These are phyloP conservation scores for Plenodomus lindquistii DNA, from an alignment of 2,329 filamentous ascomycete species.

Conservation along the genomic window DNA sequence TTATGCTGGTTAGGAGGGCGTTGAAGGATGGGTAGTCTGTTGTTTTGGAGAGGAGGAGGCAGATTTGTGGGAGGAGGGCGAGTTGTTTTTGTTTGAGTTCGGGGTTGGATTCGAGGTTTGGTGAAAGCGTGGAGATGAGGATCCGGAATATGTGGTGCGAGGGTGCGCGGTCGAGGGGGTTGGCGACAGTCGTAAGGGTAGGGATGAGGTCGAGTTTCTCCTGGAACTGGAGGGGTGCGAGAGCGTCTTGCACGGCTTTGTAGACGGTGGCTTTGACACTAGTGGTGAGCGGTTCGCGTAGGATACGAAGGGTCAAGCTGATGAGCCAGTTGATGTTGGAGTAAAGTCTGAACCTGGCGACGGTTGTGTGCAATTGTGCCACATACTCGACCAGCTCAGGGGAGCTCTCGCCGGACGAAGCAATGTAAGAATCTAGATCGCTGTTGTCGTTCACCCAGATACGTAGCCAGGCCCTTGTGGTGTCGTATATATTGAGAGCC, in stretches of 20 bases:
- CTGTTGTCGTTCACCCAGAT: constrained; percentile 26
- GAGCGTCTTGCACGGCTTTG: constrained; percentile 19
- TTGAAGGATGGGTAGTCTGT: constrained; percentile 60
- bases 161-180: constrained; percentile 9
- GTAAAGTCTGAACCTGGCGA: constrained; percentile 32
- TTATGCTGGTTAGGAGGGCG: constrained; percentile 53
- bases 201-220: constrained; percentile 28
- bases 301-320: constrained; percentile 23
- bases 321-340: constrained; percentile 24
- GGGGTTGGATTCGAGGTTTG: constrained; percentile 22
- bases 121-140: constrained; percentile 35
- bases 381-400: constrained; percentile 19
- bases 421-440: constrained; percentile 23
- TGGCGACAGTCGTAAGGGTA: constrained; percentile 12
- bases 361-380: constrained; percentile 21
- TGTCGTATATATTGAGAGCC: constrained; percentile 18
- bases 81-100: constrained; percentile 32
- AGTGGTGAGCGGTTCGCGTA: constrained; percentile 16
- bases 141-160: constrained; percentile 29
- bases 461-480: constrained; percentile 21
- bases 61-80: constrained; percentile 31
- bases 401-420: constrained; percentile 7
- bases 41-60: constrained; percentile 47
- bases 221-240: constrained; percentile 13
- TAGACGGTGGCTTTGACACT: constrained; percentile 11